Evolutionary conservation across 1,139 yeast species (phyloP).

Genomic region (Candida sanyaensis): DNA sequence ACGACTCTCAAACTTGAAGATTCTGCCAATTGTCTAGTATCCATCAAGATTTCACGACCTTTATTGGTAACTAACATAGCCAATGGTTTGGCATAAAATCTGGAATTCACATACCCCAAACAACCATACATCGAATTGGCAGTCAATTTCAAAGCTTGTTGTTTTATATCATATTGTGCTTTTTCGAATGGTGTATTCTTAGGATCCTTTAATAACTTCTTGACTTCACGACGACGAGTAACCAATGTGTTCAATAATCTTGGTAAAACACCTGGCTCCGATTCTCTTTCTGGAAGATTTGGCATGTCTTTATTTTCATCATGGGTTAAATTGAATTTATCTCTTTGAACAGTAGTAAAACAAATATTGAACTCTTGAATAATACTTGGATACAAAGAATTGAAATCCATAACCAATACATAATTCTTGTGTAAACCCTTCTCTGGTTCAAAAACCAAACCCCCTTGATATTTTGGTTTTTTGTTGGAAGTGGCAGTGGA

Average conservation of each 20-base stretch:
- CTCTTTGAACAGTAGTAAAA: constrained; percentile 89
- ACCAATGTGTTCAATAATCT: constrained; percentile 81
- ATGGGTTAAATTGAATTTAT: constrained; percentile 44
- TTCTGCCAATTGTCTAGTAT: constrained; percentile 92
- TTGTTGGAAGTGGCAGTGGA: constrained; percentile 56
- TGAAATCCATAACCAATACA: constrained; percentile 95
- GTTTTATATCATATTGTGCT: constrained; percentile 90
- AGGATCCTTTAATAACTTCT: constrained; percentile 78
- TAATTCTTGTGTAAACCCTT: constrained; percentile 90
- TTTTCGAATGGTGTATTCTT: constrained; percentile 60
- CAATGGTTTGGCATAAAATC: constrained; percentile 94
- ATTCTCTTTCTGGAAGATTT: constrained; percentile 60
- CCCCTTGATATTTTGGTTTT: constrained; percentile 91
- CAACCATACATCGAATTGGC: constrained; percentile 99
- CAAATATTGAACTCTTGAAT: constrained; percentile 97
- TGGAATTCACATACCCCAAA: constrained; percentile 86
- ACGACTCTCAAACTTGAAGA: constrained; percentile 80
- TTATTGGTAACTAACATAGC: constrained; percentile 95
- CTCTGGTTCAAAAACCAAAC: constrained; percentile 96
- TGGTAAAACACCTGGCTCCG: constrained; percentile 82
- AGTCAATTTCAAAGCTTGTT: constrained; percentile 92
- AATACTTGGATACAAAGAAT: constrained; percentile 94
- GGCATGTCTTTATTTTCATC: constrained; percentile 72
- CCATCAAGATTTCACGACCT: constrained; percentile 94
- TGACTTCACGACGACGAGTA: constrained; percentile 90